phyloP scores from a whole-genome alignment of 2,329 filamentous ascomycete species.

The Xylariaceae sp. region DNA sequence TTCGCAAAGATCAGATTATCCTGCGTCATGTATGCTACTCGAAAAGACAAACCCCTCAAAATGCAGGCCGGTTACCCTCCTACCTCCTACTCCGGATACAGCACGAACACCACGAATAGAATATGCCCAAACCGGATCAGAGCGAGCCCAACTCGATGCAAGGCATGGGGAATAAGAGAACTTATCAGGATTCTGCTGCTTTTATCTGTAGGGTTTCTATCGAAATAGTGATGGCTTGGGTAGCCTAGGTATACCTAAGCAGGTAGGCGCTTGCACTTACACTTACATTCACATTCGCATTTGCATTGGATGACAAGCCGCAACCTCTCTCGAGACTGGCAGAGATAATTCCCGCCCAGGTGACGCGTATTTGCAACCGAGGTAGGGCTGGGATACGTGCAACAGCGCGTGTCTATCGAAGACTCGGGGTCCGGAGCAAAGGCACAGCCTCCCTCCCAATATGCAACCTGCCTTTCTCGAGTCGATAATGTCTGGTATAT shows the following conservation, averaged over 20 bases:
- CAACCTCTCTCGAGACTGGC: neutral
- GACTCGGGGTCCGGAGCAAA: conserved; percentile 1
- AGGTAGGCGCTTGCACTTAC: neutral
- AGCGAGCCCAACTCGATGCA: neutral
- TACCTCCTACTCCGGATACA: no score
- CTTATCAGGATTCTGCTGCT: neutral
- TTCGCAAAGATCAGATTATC: no score
- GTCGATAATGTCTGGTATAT: conserved; percentile 11
- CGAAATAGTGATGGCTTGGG: no score
- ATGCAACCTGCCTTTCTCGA: conserved; percentile 8
- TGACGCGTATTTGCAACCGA: neutral
- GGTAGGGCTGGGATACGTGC: neutral
- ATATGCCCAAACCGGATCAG: neutral
- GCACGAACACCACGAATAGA: no score
- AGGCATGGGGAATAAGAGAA: neutral
- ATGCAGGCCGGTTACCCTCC: no score
- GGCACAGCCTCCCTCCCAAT: neutral
- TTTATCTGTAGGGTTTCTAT: no score
- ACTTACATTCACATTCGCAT: neutral
- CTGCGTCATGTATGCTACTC: no score
- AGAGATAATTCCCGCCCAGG: neutral
- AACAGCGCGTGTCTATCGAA: neutral
- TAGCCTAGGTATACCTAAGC: no score
- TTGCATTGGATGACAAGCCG: neutral
- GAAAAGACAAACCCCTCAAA: no score